A percentile compares a stretch with the other conserved stretches of the same genome.
phyloP scores from a whole-genome alignment of 106 monocot genomes.

The Acorus gramineus region DNA sequence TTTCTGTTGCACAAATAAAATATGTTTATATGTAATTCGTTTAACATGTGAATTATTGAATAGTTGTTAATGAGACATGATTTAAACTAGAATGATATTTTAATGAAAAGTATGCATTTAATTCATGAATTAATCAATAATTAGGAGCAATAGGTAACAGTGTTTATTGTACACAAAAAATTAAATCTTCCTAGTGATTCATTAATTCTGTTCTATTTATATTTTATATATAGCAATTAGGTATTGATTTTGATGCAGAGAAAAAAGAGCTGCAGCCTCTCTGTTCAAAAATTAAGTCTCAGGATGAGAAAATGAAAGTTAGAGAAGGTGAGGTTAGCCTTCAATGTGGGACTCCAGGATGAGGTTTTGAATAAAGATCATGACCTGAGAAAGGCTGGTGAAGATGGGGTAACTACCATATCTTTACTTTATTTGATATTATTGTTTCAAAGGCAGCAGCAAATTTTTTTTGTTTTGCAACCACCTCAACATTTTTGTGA shows the following conservation, averaged over 20 bases:
- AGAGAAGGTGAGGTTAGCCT: slow-evolving; percentile 41
- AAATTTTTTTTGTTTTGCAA: too few relatives aligned
- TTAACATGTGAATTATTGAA: too few relatives aligned
- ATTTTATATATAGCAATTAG: slow-evolving; percentile 43
- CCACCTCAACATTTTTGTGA: too few relatives aligned
- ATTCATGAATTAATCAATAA: too few relatives aligned
- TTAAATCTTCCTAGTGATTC: not conserved
- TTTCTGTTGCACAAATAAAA: too few relatives aligned
- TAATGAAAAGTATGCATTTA: too few relatives aligned
- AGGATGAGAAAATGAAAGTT: slow-evolving; percentile 53
- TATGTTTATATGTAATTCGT: too few relatives aligned
- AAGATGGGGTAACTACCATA: slow-evolving; percentile 32
- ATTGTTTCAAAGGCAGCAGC: too few relatives aligned
- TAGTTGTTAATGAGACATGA: too few relatives aligned
- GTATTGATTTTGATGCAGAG: slow-evolving; percentile 53
- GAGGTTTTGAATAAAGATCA: slow-evolving; percentile 32
- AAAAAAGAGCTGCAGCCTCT: slow-evolving; percentile 67
- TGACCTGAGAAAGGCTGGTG: slow-evolving; percentile 42
- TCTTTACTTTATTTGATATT: too few relatives aligned
- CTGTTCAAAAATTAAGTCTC: slow-evolving; percentile 42
- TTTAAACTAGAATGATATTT: too few relatives aligned
- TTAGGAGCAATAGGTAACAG: too few relatives aligned
- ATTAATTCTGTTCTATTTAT: not conserved
- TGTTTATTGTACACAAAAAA: not conserved
- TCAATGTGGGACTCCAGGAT: slow-evolving; percentile 39